Evolutionary conservation across 768 basidiomycete species (phyloP).

Genomic region (Gyrodon lividus): DNA sequence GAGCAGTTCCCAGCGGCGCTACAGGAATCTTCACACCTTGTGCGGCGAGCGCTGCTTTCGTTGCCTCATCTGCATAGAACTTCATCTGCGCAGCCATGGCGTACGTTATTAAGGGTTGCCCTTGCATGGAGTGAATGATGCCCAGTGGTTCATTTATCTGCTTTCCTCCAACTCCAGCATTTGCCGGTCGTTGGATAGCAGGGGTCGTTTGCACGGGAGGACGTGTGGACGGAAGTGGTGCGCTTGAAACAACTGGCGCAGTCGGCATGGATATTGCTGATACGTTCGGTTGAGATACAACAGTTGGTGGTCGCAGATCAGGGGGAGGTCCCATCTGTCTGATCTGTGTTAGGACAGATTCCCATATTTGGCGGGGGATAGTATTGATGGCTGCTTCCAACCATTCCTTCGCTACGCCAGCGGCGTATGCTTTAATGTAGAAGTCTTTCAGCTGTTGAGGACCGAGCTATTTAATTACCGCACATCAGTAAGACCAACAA

Average conservation of each 20-base stretch:
- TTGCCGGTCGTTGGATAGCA: neutral
- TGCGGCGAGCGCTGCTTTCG: slow-evolving; percentile 4
- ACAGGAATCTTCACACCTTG: slow-evolving; percentile 2
- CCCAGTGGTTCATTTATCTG: neutral
- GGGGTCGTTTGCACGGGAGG: neutral
- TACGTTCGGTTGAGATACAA: neutral
- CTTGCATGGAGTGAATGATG: neutral
- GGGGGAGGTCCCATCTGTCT: neutral
- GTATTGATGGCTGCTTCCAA: slow-evolving; percentile 14
- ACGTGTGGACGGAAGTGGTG: neutral
- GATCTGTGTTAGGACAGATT: slow-evolving; percentile 6
- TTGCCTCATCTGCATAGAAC: slow-evolving; percentile 22
- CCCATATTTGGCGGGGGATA: slow-evolving; percentile 16
- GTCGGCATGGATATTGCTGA: neutral
- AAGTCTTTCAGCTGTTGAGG: slow-evolving; percentile 10
- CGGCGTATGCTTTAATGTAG: slow-evolving; percentile 9
- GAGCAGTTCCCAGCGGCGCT: neutral
- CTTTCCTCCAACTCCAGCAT: neutral
- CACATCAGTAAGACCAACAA: slow-evolving; percentile 3
- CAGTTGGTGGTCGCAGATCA: neutral
- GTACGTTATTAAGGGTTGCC: slow-evolving; percentile 5
- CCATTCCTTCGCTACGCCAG: slow-evolving; percentile 23
- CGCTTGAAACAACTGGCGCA: neutral
- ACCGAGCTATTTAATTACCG: slow-evolving; percentile 14
- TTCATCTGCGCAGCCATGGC: slow-evolving; percentile 11